Evolutionary conservation across 345 rosid species (phyloP).

Genomic region (Syzygium oleosum): DNA sequence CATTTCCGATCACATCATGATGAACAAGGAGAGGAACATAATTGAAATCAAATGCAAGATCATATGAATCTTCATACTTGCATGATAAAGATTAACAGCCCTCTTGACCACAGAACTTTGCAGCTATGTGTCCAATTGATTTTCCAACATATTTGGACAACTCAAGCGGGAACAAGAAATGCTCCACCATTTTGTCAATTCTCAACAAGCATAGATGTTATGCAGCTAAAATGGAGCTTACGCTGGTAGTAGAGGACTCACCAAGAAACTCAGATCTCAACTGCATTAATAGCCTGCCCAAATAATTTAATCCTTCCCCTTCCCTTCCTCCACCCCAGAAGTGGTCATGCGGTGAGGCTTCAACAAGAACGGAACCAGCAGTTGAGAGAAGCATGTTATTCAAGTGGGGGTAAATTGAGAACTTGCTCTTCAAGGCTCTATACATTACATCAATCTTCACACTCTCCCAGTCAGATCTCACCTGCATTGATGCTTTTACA

Average conservation of each 20-base stretch:
- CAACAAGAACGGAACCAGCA: constrained; percentile 71
- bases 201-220: neutral
- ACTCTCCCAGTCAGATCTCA: constrained; percentile 72
- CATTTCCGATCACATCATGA: neutral
- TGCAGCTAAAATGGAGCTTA: constrained; percentile 19
- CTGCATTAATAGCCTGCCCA: constrained; percentile 84
- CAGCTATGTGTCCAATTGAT: neutral
- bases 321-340: constrained; percentile 98
- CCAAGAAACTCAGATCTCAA: constrained; percentile 78
- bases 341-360: constrained; percentile 90
- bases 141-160: neutral
- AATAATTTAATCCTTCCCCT: constrained; percentile 89
- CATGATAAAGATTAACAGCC: neutral
- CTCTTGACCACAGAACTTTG: neutral
- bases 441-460: constrained; percentile 78
- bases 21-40: neutral
- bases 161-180: neutral
- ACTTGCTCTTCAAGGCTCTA: constrained; percentile 70
- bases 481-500: constrained; percentile 28
- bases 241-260: constrained; percentile 38
- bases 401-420: constrained; percentile 80
- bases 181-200: neutral
- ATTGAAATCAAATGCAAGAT: neutral
- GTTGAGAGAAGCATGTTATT: constrained; percentile 71
- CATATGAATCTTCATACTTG: neutral